phyloP scores from a whole-genome alignment of 2,329 filamentous ascomycete genomes.

The Zymoseptoria tritici region DNA sequence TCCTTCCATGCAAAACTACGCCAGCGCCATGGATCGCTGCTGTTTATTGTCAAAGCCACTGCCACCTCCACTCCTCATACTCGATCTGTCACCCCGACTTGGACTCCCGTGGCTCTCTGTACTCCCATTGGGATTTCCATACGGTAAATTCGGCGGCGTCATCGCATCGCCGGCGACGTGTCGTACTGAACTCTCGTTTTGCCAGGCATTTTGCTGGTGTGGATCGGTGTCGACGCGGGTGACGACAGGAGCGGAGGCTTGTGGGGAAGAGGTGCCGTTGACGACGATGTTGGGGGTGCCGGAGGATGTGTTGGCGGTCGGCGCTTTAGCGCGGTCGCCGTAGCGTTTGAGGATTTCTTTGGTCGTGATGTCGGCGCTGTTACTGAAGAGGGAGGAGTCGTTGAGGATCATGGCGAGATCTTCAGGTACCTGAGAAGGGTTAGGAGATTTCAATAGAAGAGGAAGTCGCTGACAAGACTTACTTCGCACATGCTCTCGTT shows the following conservation, averaged over 20 bases:
- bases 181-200: slow-evolving; percentile 75
- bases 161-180: slow-evolving; percentile 48
- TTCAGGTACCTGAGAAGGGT: slow-evolving; percentile 66
- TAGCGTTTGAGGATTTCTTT: slow-evolving; percentile 96
- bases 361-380: slow-evolving; percentile 78
- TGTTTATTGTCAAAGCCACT: slow-evolving; percentile 14
- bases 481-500: slow-evolving; percentile 98
- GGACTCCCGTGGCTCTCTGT: slow-evolving; percentile 27
- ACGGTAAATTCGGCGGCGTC: slow-evolving; percentile 23
- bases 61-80: slow-evolving; percentile 15
- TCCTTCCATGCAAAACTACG: not conserved
- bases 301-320: slow-evolving; percentile 31
- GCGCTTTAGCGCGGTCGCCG: slow-evolving; percentile 66
- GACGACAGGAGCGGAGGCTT: slow-evolving; percentile 46
- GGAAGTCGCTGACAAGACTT: slow-evolving; percentile 34
- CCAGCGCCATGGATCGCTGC: slow-evolving; percentile 20
- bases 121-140: slow-evolving; percentile 22
- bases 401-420: slow-evolving; percentile 80
- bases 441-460: slow-evolving; percentile 9
- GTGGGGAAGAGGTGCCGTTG: slow-evolving; percentile 32
- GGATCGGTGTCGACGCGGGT: slow-evolving; percentile 83
- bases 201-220: slow-evolving; percentile 60
- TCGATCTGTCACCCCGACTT: slow-evolving; percentile 15
- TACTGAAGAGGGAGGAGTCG: slow-evolving; percentile 74
- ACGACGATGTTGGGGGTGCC: slow-evolving; percentile 17